A percentile compares a stretch with the other conserved stretches of the same genome.
phyloP scores from a whole-genome alignment of 129 eudicot genomes.

The Arctium minus region DNA sequence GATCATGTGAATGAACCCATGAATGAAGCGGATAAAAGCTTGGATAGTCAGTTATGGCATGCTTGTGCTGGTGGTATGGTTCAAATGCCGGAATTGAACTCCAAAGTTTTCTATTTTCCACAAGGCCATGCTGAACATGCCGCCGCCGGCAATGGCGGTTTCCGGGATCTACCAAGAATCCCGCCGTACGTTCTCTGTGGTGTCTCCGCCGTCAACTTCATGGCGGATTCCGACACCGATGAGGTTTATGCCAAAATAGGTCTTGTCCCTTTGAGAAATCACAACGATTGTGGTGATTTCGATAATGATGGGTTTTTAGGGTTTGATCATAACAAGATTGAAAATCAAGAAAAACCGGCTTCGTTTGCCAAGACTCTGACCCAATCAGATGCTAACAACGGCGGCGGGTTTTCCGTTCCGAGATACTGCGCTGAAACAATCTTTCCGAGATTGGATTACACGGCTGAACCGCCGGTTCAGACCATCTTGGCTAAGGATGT shows the following conservation, averaged over 20 bases:
- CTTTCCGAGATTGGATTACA: constrained; percentile 75
- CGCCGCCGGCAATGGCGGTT: constrained; percentile 37
- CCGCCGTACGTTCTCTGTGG: constrained; percentile 50
- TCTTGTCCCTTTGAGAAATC: constrained; percentile 46
- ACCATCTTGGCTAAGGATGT: constrained; percentile 81
- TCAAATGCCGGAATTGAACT: constrained; percentile 72
- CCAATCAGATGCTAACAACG: constrained; percentile 94
- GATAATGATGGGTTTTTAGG: constrained; percentile 42
- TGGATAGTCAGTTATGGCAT: constrained; percentile 91
- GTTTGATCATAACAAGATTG: constrained; percentile 43
- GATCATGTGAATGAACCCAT: constrained; percentile 49
- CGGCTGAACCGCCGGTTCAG: constrained; percentile 94
- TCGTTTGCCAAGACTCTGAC: constrained; percentile 89
- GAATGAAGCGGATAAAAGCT: constrained; percentile 56
- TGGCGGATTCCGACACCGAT: constrained; percentile 78
- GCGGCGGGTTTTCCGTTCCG: constrained; percentile 92
- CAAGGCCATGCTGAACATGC: constrained; percentile 93
- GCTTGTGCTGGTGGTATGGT: constrained; percentile 99
- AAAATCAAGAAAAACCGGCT: constrained; percentile 53
- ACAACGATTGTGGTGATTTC: constrained; percentile 35
- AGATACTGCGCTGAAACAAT: constrained; percentile 91
- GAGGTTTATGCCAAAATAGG: constrained; percentile 76
- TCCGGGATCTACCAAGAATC: constrained; percentile 40
- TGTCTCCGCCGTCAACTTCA: constrained; percentile 57
- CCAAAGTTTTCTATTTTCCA: constrained; percentile 72